These are phyloP conservation scores for Dittrichia graveolens DNA, from an alignment of 129 eudicot species.

Conservation along the genomic window DNA sequence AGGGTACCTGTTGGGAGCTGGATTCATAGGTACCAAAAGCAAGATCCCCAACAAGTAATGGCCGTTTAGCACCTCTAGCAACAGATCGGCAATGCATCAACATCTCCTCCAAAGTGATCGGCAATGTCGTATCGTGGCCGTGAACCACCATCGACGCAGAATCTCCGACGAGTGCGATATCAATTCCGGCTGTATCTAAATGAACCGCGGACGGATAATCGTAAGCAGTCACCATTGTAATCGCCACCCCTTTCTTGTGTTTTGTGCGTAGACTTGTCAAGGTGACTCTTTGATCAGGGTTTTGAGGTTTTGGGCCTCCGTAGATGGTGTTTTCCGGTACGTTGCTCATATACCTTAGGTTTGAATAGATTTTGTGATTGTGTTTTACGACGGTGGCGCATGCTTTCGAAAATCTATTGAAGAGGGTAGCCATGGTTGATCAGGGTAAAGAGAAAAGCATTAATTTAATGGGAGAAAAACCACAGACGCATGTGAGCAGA, in stretches of 20 bases:
- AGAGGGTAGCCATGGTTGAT: slow-evolving; percentile 30
- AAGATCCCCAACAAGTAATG: slow-evolving; percentile 88
- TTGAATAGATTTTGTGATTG: slow-evolving; percentile 2
- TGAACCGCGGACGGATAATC: slow-evolving; percentile 98
- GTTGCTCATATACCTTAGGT: slow-evolving; percentile 65
- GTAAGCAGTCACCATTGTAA: slow-evolving; percentile 92
- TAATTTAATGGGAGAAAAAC: neutral
- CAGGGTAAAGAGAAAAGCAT: slow-evolving; percentile 5
- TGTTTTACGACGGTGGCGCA: slow-evolving; percentile 14
- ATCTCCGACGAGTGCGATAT: slow-evolving; percentile 87
- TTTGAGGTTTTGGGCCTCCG: slow-evolving; percentile 94
- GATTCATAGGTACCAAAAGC: slow-evolving; percentile 96
- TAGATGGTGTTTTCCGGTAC: slow-evolving; percentile 88
- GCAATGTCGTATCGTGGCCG: slow-evolving; percentile 92
- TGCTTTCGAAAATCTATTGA: slow-evolving; percentile 26
- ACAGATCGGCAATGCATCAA: slow-evolving; percentile 85
- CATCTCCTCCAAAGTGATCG: slow-evolving; percentile 91
- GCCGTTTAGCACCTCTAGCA: slow-evolving; percentile 84
- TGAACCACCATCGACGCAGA: slow-evolving; percentile 98
- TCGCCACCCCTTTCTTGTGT: slow-evolving; percentile 61
- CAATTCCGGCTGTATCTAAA: slow-evolving; percentile 84
- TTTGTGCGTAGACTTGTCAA: slow-evolving; percentile 60
- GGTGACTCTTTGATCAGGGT: slow-evolving; percentile 66
- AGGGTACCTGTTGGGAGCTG: slow-evolving; percentile 65
- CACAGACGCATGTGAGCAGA: too few species aligned